These are phyloP conservation scores for Pachysandra terminalis DNA, from an alignment of 164 flowering plant species.

Conservation along the genomic window DNA sequence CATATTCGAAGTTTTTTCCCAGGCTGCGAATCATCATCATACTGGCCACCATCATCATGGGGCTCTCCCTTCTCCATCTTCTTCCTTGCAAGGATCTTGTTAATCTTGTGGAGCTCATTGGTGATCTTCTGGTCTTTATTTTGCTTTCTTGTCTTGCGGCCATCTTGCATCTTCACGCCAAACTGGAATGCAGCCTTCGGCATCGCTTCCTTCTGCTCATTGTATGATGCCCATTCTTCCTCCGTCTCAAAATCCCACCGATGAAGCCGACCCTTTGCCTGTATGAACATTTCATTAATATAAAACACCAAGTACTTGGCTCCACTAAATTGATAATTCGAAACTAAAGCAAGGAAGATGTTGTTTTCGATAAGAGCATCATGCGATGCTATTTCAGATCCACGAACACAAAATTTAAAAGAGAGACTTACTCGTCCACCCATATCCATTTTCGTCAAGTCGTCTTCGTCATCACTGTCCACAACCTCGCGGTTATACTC, in stretches of 20 bases:
- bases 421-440: conserved; percentile 83
- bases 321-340: too few species aligned
- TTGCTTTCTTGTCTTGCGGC: conserved; percentile 91
- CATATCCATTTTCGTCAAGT: conserved; percentile 98
- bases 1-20: conserved; percentile 74
- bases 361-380: background rate
- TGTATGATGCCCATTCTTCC: conserved; percentile 96
- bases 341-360: background rate
- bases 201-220: conserved; percentile 99
- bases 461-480: conserved; percentile 93
- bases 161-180: conserved; percentile 99
- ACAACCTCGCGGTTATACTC: conserved; percentile 93
- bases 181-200: conserved; percentile 98
- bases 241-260: conserved; percentile 99
- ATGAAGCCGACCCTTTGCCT: conserved; percentile 98
- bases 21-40: conserved; percentile 59
- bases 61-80: conserved; percentile 64
- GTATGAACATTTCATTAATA: conserved; percentile 6
- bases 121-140: conserved; percentile 93
- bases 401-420: background rate
- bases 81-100: conserved; percentile 80
- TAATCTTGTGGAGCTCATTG: conserved; percentile 89
- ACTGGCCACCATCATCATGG: conserved; percentile 37
- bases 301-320: too few species aligned
- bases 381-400: background rate